Percentiles rank a stretch among this genome's conserved stretches.
Evolutionary conservation across 2,329 filamentous ascomycete species (phyloP).

Genomic region (Knufia fluminis): DNA sequence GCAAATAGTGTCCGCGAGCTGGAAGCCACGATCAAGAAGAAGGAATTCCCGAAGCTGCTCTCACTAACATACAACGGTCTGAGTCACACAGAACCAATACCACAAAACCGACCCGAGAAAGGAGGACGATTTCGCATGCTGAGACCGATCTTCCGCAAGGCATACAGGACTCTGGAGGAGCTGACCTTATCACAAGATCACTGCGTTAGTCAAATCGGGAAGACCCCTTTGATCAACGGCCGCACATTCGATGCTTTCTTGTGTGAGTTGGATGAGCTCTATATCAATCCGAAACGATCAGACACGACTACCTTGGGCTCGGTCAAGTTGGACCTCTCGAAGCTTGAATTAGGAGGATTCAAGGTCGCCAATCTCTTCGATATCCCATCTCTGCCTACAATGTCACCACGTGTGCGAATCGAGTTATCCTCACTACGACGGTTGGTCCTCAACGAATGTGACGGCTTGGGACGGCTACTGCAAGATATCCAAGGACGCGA

Average conservation of each 20-base stretch:
- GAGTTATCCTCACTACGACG: not conserved
- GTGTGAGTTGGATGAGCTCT: constrained; percentile 2
- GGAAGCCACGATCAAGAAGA: not conserved
- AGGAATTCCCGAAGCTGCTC: not conserved
- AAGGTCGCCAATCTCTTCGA: not conserved
- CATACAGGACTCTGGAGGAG: not conserved
- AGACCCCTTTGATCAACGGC: constrained; percentile 6
- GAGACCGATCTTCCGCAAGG: constrained; percentile 1
- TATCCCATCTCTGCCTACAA: not conserved
- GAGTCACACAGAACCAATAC: constrained; percentile 5
- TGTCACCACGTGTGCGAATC: constrained; percentile 2
- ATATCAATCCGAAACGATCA: not conserved
- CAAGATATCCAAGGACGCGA: not conserved
- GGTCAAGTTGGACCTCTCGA: not conserved
- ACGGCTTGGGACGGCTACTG: not conserved
- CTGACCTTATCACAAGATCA: constrained; percentile 5
- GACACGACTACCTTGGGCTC: not conserved
- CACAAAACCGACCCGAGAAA: constrained; percentile 1
- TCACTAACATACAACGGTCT: not conserved
- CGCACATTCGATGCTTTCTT: constrained; percentile 1
- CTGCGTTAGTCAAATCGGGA: constrained; percentile 6
- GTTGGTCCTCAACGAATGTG: constrained; percentile 3
- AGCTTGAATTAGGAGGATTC: constrained; percentile 6
- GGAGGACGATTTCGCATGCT: constrained; percentile 7
- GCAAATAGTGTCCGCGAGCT: not conserved